phyloP scores from a whole-genome alignment of 2,329 filamentous ascomycete genomes.

The Tricladium varicosporioides region DNA sequence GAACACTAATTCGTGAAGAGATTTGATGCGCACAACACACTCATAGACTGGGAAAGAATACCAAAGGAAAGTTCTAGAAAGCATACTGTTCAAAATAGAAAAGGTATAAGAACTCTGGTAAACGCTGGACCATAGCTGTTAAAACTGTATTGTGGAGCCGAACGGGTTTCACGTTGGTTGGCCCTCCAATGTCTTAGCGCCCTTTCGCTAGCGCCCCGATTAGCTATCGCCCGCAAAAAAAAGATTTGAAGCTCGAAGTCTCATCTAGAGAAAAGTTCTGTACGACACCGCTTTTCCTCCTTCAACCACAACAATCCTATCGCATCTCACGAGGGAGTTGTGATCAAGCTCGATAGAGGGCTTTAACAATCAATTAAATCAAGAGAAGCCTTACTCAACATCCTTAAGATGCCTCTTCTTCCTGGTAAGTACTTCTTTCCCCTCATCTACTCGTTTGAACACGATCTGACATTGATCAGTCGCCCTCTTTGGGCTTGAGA shows the following conservation, averaged over 20 bases:
- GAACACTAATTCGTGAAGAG: too few relatives aligned
- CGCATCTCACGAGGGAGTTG: not conserved
- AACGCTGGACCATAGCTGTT: too few relatives aligned
- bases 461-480: constrained; percentile 47
- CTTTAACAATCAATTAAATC: not conserved
- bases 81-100: too few relatives aligned
- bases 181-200: not conserved
- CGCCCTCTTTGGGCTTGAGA: constrained; percentile 88
- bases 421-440: constrained; percentile 36
- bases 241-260: not conserved
- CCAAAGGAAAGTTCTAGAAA: too few relatives aligned
- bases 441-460: not conserved
- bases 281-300: constrained; percentile 5
- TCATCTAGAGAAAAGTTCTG: not conserved
- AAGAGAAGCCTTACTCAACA: not conserved
- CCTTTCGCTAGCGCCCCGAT: not conserved
- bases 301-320: not conserved
- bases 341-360: not conserved
- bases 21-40: too few relatives aligned
- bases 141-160: too few relatives aligned
- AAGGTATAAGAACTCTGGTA: too few relatives aligned
- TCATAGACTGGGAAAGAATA: too few relatives aligned
- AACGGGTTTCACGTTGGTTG: not conserved
- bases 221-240: not conserved
- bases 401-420: constrained; percentile 51